Base-by-base conservation (phyloP, 257 asterid species). In the Nicotiana obtusifolia region DNA sequence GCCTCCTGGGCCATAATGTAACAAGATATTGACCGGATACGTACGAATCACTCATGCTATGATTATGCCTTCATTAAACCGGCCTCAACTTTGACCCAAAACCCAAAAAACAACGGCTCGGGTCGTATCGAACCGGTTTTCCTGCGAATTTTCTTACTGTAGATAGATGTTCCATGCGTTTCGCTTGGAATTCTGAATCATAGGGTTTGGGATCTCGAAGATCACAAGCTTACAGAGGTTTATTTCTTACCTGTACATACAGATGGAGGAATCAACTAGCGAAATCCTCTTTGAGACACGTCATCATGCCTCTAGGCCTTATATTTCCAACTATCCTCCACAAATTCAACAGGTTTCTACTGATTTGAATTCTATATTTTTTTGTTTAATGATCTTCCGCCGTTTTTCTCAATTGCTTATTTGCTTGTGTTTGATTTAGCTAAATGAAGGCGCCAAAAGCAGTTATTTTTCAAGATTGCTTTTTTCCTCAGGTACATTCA, bases 251-350 rank as follows among this genome's bases (percentile, higher is more conserved):
- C 30, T 61, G 41, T 49, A 33, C 79, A 17, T n/a, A 20, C 37
- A 44, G 54, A 90, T 92, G 97, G 91, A 83, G 86, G 92, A 85
- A 84, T 78, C 87, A 17, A 82, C 71, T 3, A 78, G 83, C 47
- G 91, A 90, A 85, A 84, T 89, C 37, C 87, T 92, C 16, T 90
- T 90, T 80, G 97, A 91, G 89, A 87, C 94, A 81, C 91, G 93
- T 59, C 93, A 86, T 62, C 99, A 93, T 86, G 95, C 97, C 85
- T 91, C 98, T 60, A 86, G 90, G 64, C 95, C 94, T 82, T 90
- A 84, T 87, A 65, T 85, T 28, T 88, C 97, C 82, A 91, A 91
- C 89, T 92, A 93, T 81, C 99, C 98, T 77, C 97, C 97, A 77
- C 84, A 84, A 80, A 73, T 62, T 79, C 93, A 83, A 57, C 92